Base-by-base conservation (phyloP, 352 stramenopile species). In the Phytophthora rubi region DNA sequence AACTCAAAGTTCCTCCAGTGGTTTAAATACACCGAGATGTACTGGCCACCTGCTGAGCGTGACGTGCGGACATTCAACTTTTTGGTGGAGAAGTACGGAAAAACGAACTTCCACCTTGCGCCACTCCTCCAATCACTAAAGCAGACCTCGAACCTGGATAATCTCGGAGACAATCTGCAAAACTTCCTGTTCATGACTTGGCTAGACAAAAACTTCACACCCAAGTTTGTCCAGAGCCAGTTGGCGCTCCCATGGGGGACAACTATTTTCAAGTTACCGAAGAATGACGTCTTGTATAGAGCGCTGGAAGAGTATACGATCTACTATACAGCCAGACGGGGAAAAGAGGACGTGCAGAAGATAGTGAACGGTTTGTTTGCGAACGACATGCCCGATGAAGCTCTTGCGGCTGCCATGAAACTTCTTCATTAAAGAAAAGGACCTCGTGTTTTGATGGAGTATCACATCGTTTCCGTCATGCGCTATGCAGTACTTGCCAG, bases 1-100 rank as follows among this genome's bases (percentile, higher is more conserved):
- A 53, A 33, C 48, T 33, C 48, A 4, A 33, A 53, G 21, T 33
- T 53, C 21, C 48, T 53, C 21, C 48, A 53, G 23, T 53, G 23
- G 18, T 53, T 53, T 3, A 53, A 21, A n/a, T 53, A 53, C 21
- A 33, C 21, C 16, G 48, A 33, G 12, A 16, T 18, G 21, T 53
- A 53, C 16, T n/a, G 23, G 48, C 4, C 48, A n/a, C 2, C 8
- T 6, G 6, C 7, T 3, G 2, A 2, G 48, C 6, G 48, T 12
- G 23, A 51, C 16, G 9, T 26, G 7, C 2, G 13, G 2, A 26
- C 44, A 10, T 53, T 33, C 48, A 33, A 33, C 3, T 53, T 53
- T 21, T 18, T 53, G 18, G 21, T 4, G 9, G 6, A n/a, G 21
- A 33, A 53, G 3, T 53, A 18, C 12, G 21, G 3, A 2, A n/a